A percentile compares a stretch with the other conserved stretches of the same genome.
Conservation (phyloP, 148 eudicot genomes). For the Chenopodium quinoa region DNA sequence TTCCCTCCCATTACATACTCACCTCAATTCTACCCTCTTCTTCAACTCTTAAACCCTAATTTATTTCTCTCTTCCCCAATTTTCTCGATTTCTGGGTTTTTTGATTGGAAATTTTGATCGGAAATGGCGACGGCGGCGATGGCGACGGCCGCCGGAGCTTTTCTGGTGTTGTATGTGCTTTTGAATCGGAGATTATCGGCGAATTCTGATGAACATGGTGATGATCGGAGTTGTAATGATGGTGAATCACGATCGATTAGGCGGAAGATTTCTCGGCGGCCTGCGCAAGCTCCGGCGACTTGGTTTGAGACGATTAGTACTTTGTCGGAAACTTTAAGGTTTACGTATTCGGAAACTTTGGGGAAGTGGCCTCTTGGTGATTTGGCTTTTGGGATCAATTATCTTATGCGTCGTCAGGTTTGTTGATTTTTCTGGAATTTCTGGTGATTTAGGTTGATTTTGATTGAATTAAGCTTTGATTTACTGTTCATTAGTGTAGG, state of each 20-base stretch:
- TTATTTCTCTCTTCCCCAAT: background rate
- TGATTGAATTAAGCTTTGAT: background rate
- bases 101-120: background rate
- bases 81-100: background rate
- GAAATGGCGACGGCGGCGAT: conserved; percentile 70
- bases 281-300: conserved; percentile 93
- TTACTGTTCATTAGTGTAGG: background rate
- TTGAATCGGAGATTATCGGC: conserved; percentile 45
- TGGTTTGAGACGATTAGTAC: conserved; percentile 83
- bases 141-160: conserved; percentile 88
- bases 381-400: conserved; percentile 91
- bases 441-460: background rate
- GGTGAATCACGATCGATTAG: conserved; percentile 51
- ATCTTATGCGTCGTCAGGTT: conserved; percentile 87
- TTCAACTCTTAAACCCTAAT: background rate
- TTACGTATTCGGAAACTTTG: conserved; percentile 83
- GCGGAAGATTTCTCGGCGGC: conserved; percentile 60
- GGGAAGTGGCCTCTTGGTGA: conserved; percentile 98
- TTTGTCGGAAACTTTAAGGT: conserved; percentile 76
- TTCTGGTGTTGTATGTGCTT: conserved; percentile 57
- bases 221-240: conserved; percentile 25
- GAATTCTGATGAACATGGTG: conserved; percentile 33
- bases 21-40: too few species aligned
- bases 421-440: background rate
- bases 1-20: background rate